phyloP scores from a whole-genome alignment of 805 yeast species.

The Lipomyces spencermartinsiae region DNA sequence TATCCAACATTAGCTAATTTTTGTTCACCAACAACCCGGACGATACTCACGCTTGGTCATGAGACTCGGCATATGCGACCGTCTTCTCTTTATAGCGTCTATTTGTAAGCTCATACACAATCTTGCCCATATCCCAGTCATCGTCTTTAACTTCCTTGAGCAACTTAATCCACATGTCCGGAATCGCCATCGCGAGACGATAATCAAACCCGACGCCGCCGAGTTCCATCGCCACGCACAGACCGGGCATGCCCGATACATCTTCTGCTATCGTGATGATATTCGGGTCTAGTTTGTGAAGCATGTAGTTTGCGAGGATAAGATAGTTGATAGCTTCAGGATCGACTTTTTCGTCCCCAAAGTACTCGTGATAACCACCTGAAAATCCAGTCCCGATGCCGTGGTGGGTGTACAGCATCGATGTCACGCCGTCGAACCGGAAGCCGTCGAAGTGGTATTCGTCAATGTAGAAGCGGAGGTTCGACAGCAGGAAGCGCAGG shows the following conservation, averaged over 20 bases:
- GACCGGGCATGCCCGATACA: conserved; percentile 96
- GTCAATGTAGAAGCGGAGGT: conserved; percentile 81
- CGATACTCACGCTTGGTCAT: conserved; percentile 75
- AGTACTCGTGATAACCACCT: conserved; percentile 91
- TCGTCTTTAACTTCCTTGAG: conserved; percentile 84
- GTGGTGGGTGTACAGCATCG: conserved; percentile 90
- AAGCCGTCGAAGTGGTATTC: conserved; percentile 91
- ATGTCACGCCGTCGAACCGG: conserved; percentile 95
- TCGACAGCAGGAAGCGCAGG: conserved; percentile 80
- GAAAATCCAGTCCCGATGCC: conserved; percentile 88
- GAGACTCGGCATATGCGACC: conserved; percentile 91
- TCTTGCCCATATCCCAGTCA: conserved; percentile 86
- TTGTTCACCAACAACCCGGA: background rate
- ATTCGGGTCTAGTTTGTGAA: conserved; percentile 59
- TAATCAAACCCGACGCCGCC: conserved; percentile 97
- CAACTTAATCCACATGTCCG: conserved; percentile 98
- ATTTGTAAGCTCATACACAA: conserved; percentile 82
- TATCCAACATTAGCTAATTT: background rate
- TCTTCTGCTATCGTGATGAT: conserved; percentile 92
- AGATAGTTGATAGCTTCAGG: conserved; percentile 84
- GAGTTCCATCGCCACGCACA: conserved; percentile 70
- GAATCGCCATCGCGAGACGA: conserved; percentile 94
- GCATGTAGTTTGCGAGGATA: conserved; percentile 87
- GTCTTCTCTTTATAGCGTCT: conserved; percentile 88
- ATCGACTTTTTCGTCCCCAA: conserved; percentile 75